Evolutionary conservation across 2,329 filamentous ascomycete species (phyloP), one percentile per base, ranked within the genome.

Genomic region (Hymenoscyphus repandus): DNA sequence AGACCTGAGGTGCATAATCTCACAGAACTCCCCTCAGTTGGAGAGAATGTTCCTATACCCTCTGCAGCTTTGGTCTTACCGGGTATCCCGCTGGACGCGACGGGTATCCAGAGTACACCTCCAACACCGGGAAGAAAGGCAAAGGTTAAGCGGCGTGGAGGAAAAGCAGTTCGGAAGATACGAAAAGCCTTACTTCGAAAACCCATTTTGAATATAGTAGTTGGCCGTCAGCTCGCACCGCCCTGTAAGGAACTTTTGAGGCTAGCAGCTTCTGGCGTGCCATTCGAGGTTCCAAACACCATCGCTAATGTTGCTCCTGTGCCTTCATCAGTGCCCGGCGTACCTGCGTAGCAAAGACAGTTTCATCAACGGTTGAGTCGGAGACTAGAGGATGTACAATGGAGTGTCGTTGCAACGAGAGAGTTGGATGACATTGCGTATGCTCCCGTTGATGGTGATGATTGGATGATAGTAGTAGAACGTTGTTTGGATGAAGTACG

Each of bases 221-320:
- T 64, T 7, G 62, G 62, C 6, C 57, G 62, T 42, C 53, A 62
- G 18, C 52, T 64, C 31, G 54, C 61, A 17, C 53, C 45, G 20
- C 58, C 61, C 17, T 58, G 55, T n/a, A 39, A 42, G 17, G 32
- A 50, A 17, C 50, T 55, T 5, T 45, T 64, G 40, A 56, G 55
- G 22, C 18, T 53, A 38, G 49, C 57, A 17, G 49, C 58, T 6
- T 52, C 57, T 15, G 53, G 54, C 10, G 31, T 50, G 22, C 20
- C 45, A 12, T 33, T 58, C 47, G 34, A 51, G 13, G 12, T 40
- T 39, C 33, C 41, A 4, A 39, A 49, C 30, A 43, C 43, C 12
- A 44, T 13, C 18, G 31, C 17, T 42, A 22, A 50, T 30, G 32
- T 44, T 7, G 41, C 49, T 15, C 42, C 30, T 1, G 46, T 45